Evolutionary conservation across 805 yeast genomes (phyloP).

Genomic region (Sungouiozyma ichnusensis): DNA sequence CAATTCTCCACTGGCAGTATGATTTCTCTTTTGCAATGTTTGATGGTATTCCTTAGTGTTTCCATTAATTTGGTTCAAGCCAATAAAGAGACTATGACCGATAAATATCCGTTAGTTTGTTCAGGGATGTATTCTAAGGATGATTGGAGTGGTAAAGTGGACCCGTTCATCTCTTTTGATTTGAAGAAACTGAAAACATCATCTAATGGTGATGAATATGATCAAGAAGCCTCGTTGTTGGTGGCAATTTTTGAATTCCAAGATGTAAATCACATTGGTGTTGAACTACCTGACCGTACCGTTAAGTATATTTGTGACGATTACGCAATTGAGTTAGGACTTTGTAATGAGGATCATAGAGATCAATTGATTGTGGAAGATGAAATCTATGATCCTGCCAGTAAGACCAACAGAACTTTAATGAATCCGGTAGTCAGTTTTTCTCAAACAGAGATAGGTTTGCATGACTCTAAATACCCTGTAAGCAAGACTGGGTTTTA

Average conservation of each 20-base stretch:
- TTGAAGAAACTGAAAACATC: constrained; percentile 26
- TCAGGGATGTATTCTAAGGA: constrained; percentile 81
- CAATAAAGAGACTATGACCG: constrained; percentile 39
- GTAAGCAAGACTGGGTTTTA: constrained; percentile 79
- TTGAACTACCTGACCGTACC: constrained; percentile 32
- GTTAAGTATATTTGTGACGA: constrained; percentile 67
- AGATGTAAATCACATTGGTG: constrained; percentile 65
- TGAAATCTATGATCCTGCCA: constrained; percentile 32
- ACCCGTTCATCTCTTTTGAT: constrained; percentile 49
- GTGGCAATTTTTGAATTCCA: constrained; percentile 75
- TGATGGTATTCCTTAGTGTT: background rate
- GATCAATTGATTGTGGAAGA: constrained; percentile 54
- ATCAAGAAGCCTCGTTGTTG: constrained; percentile 35
- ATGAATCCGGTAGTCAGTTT: constrained; percentile 46
- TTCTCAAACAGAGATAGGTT: constrained; percentile 46
- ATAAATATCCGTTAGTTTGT: constrained; percentile 56
- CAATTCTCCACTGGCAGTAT: no score
- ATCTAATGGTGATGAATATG: constrained; percentile 24
- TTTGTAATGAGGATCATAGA: constrained; percentile 45
- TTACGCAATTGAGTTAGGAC: constrained; percentile 41
- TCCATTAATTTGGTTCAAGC: constrained; percentile 15
- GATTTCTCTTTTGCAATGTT: background rate
- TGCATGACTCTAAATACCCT: constrained; percentile 49
- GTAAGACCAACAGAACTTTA: constrained; percentile 44
- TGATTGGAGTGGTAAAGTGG: constrained; percentile 76